Evolutionary conservation across 1,284 basidiomycete species (phyloP), one percentile per base, ranked within the genome.

Genomic region (Cutaneotrichosporon sp.): DNA sequence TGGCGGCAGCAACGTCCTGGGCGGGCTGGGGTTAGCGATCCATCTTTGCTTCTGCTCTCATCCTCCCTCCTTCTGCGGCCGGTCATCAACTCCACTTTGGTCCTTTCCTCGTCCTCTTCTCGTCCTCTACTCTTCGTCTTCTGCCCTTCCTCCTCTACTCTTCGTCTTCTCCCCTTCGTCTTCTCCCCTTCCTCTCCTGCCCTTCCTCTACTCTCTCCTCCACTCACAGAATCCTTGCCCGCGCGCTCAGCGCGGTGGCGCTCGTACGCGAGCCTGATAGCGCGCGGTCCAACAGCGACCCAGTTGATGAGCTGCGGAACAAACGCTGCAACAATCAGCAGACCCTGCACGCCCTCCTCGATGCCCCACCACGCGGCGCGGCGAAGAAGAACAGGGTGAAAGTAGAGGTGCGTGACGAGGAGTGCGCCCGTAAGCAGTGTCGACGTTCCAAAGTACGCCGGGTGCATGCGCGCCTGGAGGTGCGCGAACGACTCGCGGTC

Each of bases 381-480:
- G 67, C 83, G 76, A 67, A 86, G 72, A 32, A 90, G 85, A 51
- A 82, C 80, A 2, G 87, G 88, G 78, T 91, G 89, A 64, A 84
- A 84, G 69, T 82, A 83, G 9, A 85, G 82, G 86, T 90, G 91
- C 40, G 86, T 81, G 10, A 80, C 82, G 50, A 90, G 79, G 31
- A 92, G 82, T 14, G 80, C 78, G 0, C 84, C 81, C 21, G 87
- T 84, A 38, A 89, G 79, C 21, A 78, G 70, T 47, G 89, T 84
- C 31, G 87, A 88, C 53, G 86, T 76, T 31, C 84, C 76, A 72
- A 92, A 92, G 81, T 90, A 92, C 63, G 89, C 76, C 1, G 91
- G 90, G 78, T 90, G 90, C 0, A 85, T 85, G 69, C 84, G 84
- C 71, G 89, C 86, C 76, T 92, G 90, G 42, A 93, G 84, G 10